Evolutionary conservation across 768 basidiomycete genomes (phyloP).

Genomic region (Naematelia encephala): DNA sequence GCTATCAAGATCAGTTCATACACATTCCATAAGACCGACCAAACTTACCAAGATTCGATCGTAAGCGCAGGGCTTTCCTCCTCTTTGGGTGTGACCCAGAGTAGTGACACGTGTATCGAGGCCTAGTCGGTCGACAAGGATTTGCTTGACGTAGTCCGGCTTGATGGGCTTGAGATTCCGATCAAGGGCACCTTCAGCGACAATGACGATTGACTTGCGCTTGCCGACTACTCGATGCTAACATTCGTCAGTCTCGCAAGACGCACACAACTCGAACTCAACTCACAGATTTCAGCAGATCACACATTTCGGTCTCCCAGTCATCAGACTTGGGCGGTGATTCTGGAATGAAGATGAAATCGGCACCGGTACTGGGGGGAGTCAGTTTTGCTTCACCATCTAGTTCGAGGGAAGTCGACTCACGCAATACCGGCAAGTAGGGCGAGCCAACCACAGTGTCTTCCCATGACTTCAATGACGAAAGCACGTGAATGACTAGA

Average conservation of each 20-base stretch:
- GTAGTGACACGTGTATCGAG: constrained; percentile 96
- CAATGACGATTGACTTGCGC: constrained; percentile 96
- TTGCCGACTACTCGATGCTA: constrained; percentile 90
- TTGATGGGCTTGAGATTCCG: constrained; percentile 82
- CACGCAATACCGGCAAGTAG: constrained; percentile 79
- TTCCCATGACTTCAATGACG: constrained; percentile 98
- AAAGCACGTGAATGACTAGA: constrained; percentile 94
- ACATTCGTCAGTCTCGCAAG: constrained; percentile 1
- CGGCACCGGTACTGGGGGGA: constrained; percentile 62
- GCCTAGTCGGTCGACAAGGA: constrained; percentile 78
- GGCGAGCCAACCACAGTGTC: constrained; percentile 98
- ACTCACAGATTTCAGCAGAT: constrained; percentile 70
- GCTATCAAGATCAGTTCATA: constrained; percentile 56
- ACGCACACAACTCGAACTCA: not conserved
- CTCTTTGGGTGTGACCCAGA: constrained; percentile 93
- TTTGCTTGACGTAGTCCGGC: constrained; percentile 83
- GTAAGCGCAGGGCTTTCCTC: constrained; percentile 85
- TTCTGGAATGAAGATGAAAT: constrained; percentile 98
- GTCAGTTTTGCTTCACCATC: too few relatives aligned
- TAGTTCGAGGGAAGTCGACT: not conserved
- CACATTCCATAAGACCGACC: not conserved
- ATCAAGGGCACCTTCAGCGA: constrained; percentile 95
- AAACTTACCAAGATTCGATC: constrained; percentile 79
- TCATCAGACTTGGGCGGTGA: constrained; percentile 69
- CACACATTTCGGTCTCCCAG: constrained; percentile 93